phyloP scores from a whole-genome alignment of 495 filamentous ascomycete genomes.

The Apiosordaria backusii region DNA sequence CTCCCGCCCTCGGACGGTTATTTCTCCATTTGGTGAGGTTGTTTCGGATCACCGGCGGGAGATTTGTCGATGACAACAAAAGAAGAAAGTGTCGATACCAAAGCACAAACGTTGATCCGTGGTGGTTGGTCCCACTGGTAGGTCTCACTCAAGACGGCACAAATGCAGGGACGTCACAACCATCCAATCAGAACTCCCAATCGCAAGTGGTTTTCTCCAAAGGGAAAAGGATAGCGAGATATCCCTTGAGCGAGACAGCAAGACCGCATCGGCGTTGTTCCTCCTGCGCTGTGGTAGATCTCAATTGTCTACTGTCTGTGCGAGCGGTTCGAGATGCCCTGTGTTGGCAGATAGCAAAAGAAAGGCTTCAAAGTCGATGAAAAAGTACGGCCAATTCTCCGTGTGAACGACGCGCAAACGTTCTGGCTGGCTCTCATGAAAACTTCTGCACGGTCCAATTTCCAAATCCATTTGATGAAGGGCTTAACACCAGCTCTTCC shows the following conservation, averaged over 20 bases:
- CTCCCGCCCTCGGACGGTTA: neutral
- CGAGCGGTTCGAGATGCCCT: no score
- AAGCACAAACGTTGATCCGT: no score
- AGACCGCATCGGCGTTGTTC: no score
- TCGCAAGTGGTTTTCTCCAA: neutral
- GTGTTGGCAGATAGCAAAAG: no score
- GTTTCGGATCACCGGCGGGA: neutral
- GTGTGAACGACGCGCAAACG: no score
- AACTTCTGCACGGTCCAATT: no score
- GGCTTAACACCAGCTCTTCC: no score
- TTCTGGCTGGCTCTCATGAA: no score
- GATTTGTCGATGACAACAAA: neutral
- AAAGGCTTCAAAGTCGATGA: neutral
- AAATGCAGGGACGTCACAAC: neutral
- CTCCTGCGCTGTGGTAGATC: neutral
- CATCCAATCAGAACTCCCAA: neutral
- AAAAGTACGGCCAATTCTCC: neutral
- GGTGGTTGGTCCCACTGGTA: neutral
- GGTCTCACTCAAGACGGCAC: neutral
- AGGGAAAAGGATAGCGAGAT: neutral
- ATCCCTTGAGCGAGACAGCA: neutral
- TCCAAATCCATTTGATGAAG: no score
- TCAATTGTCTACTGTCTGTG: no score
- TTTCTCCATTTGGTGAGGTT: neutral
- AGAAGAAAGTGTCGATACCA: neutral